Evolutionary conservation across 1,284 basidiomycete species (phyloP).

Genomic region (Amylostereum chailletii): DNA sequence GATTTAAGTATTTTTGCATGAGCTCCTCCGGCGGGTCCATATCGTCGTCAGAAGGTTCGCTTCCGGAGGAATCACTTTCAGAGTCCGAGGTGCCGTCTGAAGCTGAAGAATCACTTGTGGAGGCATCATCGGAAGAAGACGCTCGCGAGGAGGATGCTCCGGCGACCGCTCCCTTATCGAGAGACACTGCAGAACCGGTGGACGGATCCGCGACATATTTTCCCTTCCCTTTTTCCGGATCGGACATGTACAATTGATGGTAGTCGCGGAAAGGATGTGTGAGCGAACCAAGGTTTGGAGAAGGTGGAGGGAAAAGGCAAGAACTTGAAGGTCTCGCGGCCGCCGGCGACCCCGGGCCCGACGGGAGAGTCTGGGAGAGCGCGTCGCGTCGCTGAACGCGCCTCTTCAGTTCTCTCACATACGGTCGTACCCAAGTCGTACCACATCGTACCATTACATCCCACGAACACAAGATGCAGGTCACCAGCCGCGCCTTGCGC

Average conservation of each 20-base stretch:
- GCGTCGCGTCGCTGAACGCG: too few relatives aligned
- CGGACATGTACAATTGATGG: constrained; percentile 15
- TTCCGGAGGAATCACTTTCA: constrained; percentile 16
- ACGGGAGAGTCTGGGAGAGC: too few relatives aligned
- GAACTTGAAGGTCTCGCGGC: too few relatives aligned
- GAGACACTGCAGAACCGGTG: too few relatives aligned
- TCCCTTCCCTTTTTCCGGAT: constrained; percentile 34
- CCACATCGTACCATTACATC: too few relatives aligned
- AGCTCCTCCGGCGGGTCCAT: constrained; percentile 35
- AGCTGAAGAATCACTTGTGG: constrained; percentile 20
- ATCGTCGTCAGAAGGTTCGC: constrained; percentile 20
- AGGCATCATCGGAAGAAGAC: constrained; percentile 12
- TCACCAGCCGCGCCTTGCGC: constrained; percentile 1
- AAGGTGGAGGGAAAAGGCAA: constrained; percentile 4
- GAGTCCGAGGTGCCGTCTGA: constrained; percentile 24
- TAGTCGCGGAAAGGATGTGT: background rate
- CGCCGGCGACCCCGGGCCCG: too few relatives aligned
- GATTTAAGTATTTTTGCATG: constrained; percentile 53
- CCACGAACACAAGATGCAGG: constrained; percentile 5
- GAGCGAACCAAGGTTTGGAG: background rate
- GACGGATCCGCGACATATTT: constrained; percentile 12
- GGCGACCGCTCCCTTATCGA: too few relatives aligned
- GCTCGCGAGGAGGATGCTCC: constrained; percentile 7
- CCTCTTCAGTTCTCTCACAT: too few relatives aligned
- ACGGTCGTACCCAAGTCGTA: too few relatives aligned